Conservation (phyloP, 306 rosid genomes). For the Corylus americana region DNA sequence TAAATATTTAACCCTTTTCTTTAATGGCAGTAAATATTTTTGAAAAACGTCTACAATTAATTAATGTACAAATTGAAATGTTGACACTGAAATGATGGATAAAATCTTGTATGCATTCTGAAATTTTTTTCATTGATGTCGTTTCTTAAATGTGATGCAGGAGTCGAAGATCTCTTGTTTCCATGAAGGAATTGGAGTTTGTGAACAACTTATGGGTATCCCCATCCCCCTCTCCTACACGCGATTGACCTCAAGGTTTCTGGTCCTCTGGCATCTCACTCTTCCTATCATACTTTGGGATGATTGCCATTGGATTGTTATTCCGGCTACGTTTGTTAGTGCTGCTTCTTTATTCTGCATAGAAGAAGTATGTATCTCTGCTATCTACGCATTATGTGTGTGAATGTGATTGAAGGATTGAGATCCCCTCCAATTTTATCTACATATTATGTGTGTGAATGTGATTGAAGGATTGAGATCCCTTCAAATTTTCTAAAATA, state of each 20-base stretch:
- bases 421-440: neutral
- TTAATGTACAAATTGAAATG: too few relatives aligned
- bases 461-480: too few relatives aligned
- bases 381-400: neutral
- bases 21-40: neutral
- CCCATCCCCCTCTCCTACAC: constrained; percentile 93
- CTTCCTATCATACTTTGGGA: constrained; percentile 96
- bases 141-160: constrained; percentile 41
- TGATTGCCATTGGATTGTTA: constrained; percentile 91
- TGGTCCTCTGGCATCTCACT: constrained; percentile 85
- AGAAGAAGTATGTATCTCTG: constrained; percentile 65
- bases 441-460: too few relatives aligned
- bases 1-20: too few relatives aligned
- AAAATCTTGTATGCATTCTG: neutral
- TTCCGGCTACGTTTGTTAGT: constrained; percentile 89
- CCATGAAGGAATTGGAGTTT: constrained; percentile 84
- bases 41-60: neutral
- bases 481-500: too few relatives aligned
- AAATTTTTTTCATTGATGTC: neutral
- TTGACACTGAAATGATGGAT: neutral
- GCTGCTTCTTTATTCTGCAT: constrained; percentile 98
- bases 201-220: constrained; percentile 86
- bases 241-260: constrained; percentile 90
- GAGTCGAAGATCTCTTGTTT: constrained; percentile 73
- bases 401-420: too few relatives aligned